Evolutionary conservation across 2,329 filamentous ascomycete species (phyloP).

Genomic region (Drechslerella dactyloides): DNA sequence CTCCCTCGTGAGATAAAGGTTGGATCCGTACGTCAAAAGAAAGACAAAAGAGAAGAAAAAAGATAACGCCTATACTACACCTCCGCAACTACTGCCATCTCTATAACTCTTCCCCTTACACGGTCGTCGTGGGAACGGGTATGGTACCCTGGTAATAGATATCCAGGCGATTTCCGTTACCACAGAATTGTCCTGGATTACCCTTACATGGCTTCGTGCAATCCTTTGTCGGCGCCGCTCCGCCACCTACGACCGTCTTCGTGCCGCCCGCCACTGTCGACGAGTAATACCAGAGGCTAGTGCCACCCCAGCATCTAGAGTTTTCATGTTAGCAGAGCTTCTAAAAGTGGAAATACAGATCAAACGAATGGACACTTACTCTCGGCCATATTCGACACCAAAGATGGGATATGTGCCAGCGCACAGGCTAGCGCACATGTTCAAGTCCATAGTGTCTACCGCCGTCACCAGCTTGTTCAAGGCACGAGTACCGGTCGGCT

Average conservation of each 20-base stretch:
- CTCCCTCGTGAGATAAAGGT: not conserved
- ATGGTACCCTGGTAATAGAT: not conserved
- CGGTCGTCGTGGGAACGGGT: not conserved
- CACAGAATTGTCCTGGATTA: slow-evolving; percentile 22
- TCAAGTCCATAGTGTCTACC: slow-evolving; percentile 45
- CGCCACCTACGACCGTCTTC: slow-evolving; percentile 3
- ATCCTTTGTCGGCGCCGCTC: slow-evolving; percentile 11
- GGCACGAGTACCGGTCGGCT: slow-evolving; percentile 25
- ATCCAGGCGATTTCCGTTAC: slow-evolving; percentile 31
- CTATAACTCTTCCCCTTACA: not conserved
- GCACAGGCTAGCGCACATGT: slow-evolving; percentile 56
- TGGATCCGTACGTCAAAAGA: not conserved
- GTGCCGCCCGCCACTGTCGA: not conserved
- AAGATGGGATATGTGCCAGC: slow-evolving; percentile 59
- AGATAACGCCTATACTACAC: not conserved
- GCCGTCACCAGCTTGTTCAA: slow-evolving; percentile 24
- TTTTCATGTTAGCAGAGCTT: slow-evolving; percentile 12
- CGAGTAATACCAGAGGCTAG: slow-evolving; percentile 2
- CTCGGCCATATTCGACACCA: slow-evolving; percentile 58
- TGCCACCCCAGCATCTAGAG: slow-evolving; percentile 26
- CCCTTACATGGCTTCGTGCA: slow-evolving; percentile 29
- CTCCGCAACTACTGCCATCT: no score
- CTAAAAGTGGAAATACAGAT: slow-evolving; percentile 29
- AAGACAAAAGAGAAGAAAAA: not conserved
- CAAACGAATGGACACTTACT: slow-evolving; percentile 48